phyloP scores from a whole-genome alignment of 2,329 filamentous ascomycete genomes.

The Paecilomyces variotii region DNA sequence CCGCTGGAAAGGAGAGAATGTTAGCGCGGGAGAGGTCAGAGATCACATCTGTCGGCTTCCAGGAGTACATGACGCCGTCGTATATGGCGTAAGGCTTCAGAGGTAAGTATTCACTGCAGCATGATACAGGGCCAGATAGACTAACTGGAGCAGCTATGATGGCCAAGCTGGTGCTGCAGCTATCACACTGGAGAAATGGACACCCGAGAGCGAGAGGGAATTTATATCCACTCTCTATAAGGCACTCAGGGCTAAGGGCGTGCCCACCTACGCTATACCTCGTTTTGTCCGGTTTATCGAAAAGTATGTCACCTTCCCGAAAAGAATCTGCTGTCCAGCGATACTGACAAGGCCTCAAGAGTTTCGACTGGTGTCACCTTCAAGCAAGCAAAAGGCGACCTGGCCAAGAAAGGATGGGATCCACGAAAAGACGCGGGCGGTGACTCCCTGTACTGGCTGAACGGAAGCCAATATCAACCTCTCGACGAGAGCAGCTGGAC shows the following conservation, averaged over 20 bases:
- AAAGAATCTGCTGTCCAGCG: background rate
- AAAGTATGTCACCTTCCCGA: conserved; percentile 26
- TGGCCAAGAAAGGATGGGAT: conserved; percentile 37
- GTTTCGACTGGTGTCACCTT: conserved; percentile 43
- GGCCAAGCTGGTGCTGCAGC: conserved; percentile 42
- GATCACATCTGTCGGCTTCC: conserved; percentile 36
- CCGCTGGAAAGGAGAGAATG: conserved; percentile 55
- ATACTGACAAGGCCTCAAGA: conserved; percentile 6
- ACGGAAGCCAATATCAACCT: conserved; percentile 31
- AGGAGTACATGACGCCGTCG: conserved; percentile 36
- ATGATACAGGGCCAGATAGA: background rate
- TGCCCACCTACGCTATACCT: conserved; percentile 41
- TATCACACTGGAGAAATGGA: conserved; percentile 33
- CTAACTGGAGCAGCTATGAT: conserved; percentile 30
- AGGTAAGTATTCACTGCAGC: conserved; percentile 19
- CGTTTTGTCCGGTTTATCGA: conserved; percentile 40
- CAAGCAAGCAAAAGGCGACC: conserved; percentile 41
- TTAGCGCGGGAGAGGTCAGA: conserved; percentile 38
- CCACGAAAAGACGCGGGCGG: conserved; percentile 21
- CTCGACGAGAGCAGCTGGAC: conserved; percentile 33
- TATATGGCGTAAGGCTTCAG: conserved; percentile 36
- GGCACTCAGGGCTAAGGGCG: conserved; percentile 35
- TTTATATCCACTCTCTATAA: conserved; percentile 33
- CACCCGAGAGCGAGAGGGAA: conserved; percentile 17
- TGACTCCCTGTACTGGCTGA: conserved; percentile 39